Conservation (phyloP, 1,139 yeast species). For the Zygotorulaspora mrakii region DNA sequence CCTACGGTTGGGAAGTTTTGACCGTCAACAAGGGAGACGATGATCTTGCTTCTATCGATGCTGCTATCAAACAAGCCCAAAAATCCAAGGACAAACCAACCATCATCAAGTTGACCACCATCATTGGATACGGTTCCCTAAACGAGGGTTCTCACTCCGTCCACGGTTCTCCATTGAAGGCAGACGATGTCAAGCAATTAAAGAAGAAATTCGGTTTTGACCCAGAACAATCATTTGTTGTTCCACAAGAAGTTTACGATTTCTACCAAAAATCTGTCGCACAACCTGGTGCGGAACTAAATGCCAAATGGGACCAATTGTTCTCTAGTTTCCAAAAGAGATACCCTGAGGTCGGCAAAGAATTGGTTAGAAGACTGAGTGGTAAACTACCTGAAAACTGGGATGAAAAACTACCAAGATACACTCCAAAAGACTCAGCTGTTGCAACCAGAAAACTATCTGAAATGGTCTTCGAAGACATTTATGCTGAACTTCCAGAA, state of each 20-base stretch:
- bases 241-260: constrained; percentile 81
- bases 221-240: constrained; percentile 75
- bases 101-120: constrained; percentile 81
- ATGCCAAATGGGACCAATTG: constrained; percentile 69
- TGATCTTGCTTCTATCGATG: constrained; percentile 66
- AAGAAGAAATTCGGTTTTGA: constrained; percentile 84
- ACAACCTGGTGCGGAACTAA: constrained; percentile 59
- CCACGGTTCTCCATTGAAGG: constrained; percentile 95
- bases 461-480: constrained; percentile 68
- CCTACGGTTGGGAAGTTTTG: constrained; percentile 93
- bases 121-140: constrained; percentile 92
- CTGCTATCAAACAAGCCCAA: constrained; percentile 73
- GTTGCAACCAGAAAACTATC: constrained; percentile 95
- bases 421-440: constrained; percentile 73
- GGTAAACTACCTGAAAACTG: constrained; percentile 84
- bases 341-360: constrained; percentile 79
- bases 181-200: constrained; percentile 87
- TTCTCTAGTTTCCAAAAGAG: constrained; percentile 60
- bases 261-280: constrained; percentile 57
- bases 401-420: constrained; percentile 74
- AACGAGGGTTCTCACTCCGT: constrained; percentile 86
- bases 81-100: constrained; percentile 74
- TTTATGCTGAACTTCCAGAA: constrained; percentile 75
- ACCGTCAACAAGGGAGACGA: constrained; percentile 78
- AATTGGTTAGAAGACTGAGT: constrained; percentile 73